phyloP scores from a whole-genome alignment of 768 basidiomycete genomes.

The Sporobolomyces pararoseus region DNA sequence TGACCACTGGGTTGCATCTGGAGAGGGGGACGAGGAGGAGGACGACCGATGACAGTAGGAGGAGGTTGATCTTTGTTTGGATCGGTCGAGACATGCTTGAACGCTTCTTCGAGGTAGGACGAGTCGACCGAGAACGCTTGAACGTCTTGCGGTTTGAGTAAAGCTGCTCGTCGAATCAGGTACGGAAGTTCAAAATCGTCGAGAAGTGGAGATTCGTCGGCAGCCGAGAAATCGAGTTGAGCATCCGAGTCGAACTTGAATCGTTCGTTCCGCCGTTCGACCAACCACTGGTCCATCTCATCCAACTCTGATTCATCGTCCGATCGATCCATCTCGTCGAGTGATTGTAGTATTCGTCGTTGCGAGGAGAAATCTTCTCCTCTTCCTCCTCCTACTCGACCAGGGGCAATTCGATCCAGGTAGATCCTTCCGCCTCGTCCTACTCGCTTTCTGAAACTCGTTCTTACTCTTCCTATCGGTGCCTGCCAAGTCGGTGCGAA shows the following conservation, averaged over 20 bases:
- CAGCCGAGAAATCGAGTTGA: slow-evolving; percentile 38
- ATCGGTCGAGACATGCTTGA: slow-evolving; percentile 15
- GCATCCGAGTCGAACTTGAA: slow-evolving; percentile 43
- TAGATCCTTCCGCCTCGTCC: slow-evolving; percentile 78
- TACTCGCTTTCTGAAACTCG: slow-evolving; percentile 63
- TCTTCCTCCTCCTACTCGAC: background rate
- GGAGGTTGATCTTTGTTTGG: slow-evolving; percentile 30
- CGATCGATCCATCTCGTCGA: background rate
- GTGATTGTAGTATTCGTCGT: background rate
- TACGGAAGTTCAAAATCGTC: slow-evolving; percentile 40
- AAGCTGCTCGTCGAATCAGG: slow-evolving; percentile 23
- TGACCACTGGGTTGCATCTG: slow-evolving; percentile 28
- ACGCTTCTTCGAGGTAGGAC: slow-evolving; percentile 35
- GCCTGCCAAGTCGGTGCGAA: slow-evolving; percentile 47
- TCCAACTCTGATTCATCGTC: slow-evolving; percentile 17
- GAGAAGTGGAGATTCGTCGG: slow-evolving; percentile 38
- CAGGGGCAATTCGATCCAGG: slow-evolving; percentile 61
- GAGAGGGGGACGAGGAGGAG: slow-evolving; percentile 26
- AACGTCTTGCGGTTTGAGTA: slow-evolving; percentile 38
- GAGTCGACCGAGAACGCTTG: slow-evolving; percentile 28
- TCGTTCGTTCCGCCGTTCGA: slow-evolving; percentile 30
- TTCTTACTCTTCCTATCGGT: slow-evolving; percentile 48
- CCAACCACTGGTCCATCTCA: slow-evolving; percentile 37
- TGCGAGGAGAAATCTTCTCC: background rate
- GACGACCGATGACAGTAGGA: slow-evolving; percentile 31